phyloP scores from a whole-genome alignment of 768 basidiomycete species.

The Nidularia sp. region DNA sequence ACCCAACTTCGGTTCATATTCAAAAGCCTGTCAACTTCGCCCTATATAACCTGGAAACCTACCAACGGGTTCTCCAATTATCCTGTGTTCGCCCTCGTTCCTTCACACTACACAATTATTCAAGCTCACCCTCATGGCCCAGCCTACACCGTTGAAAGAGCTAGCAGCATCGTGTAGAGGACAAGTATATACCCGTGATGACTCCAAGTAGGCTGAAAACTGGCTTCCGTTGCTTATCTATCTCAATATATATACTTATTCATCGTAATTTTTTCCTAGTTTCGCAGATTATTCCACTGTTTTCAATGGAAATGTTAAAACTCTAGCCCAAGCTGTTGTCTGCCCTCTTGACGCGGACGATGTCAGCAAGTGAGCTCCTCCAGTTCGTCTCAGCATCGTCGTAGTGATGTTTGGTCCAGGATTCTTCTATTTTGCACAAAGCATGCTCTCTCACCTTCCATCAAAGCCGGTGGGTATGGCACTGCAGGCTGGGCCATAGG shows the following conservation, averaged over 20 bases:
- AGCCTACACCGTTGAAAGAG: background rate
- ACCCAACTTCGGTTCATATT: too few species aligned
- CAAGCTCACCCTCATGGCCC: too few species aligned
- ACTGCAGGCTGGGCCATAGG: slow-evolving; percentile 87
- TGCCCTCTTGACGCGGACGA: slow-evolving; percentile 78
- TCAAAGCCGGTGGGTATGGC: slow-evolving; percentile 90
- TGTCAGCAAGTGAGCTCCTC: slow-evolving; percentile 63
- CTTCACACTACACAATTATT: too few species aligned
- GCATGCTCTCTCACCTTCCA: slow-evolving; percentile 66
- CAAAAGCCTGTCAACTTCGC: too few species aligned
- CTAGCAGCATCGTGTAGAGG: background rate
- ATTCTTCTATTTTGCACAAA: slow-evolving; percentile 71
- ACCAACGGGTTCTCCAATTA: too few species aligned
- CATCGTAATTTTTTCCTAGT: slow-evolving; percentile 17
- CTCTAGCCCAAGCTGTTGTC: slow-evolving; percentile 56
- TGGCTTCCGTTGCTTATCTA: too few species aligned
- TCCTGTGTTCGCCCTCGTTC: too few species aligned
- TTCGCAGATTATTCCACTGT: slow-evolving; percentile 48
- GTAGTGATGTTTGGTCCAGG: slow-evolving; percentile 26
- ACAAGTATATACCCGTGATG: slow-evolving; percentile 36
- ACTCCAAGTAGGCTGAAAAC: slow-evolving; percentile 15
- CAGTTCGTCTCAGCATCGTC: background rate
- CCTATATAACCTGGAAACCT: too few species aligned
- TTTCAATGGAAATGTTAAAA: slow-evolving; percentile 76
- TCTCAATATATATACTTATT: background rate